Evolutionary conservation across 2,329 filamentous ascomycete genomes (phyloP), one percentile per base, ranked within the genome.

Genomic region (Emmonsia crescens): DNA sequence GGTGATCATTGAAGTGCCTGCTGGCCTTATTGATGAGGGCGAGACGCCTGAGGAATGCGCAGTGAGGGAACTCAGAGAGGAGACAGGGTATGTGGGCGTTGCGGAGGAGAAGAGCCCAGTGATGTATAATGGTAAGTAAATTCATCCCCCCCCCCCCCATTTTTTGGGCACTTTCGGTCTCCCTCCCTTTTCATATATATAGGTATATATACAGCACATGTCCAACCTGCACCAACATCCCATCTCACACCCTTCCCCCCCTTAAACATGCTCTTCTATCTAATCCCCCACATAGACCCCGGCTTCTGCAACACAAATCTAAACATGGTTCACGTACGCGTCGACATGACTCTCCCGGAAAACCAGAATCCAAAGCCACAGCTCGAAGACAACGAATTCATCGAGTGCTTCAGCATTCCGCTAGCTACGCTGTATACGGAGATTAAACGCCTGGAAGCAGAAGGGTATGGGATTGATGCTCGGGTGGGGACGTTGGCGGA

Each of bases 381-480:
- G 70, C 79, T 92, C 6, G 89, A 93, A 71, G 89, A 91, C 31
- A 87, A 85, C 65, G 89, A 93, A 75, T 92, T 91, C 70, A 92
- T 93, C 69, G 88, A 92, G 72, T 86, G 86, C 40, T 92, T 93
- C 68, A 83, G 82, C 9, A 80, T 90, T 8, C 86, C 85, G 5
- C 70, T 93, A 51, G 77, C 74, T 24, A 77, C 81, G 16, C 73
- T 93, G 46, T 91, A 87, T 77, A 80, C 80, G 0, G 85, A 88
- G 70, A 86, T 86, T 70, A 84, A 84, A 71, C 81, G 73, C 65
- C 77, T 91, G 0, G 88, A 91, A 70, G 76, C 77, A 1, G 78
- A 90, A 65, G 89, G 89, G 0, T 91, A 83, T 73, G 89, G 87
- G 0, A 89, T 94, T 66, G 89, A 94, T 73, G 89, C 89, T 5